Conservation (phyloP, 225 moss, liverwort and hornwort genomes). For the Bryoerythrophyllum caledonicum region DNA sequence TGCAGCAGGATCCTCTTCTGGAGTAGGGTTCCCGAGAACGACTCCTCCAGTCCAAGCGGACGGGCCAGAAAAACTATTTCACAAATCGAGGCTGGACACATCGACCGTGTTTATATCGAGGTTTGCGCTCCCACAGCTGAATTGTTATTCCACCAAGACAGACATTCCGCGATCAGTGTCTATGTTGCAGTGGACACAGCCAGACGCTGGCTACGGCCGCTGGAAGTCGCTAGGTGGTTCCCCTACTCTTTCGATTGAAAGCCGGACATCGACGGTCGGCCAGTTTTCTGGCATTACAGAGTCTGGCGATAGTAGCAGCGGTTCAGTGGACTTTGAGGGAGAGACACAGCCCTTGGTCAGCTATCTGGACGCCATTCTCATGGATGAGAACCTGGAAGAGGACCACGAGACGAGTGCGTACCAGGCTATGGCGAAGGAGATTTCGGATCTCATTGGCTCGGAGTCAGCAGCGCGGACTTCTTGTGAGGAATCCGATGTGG, state of each 20-base stretch:
- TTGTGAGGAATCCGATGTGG: slow-evolving; percentile 14
- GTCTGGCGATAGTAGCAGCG: slow-evolving; percentile 29
- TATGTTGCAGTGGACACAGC: slow-evolving; percentile 25
- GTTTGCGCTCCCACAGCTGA: slow-evolving; percentile 37
- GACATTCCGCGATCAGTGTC: slow-evolving; percentile 36
- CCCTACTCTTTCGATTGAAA: slow-evolving; percentile 25
- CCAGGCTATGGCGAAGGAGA: slow-evolving; percentile 48
- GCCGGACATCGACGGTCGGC: slow-evolving; percentile 1
- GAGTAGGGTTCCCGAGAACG: slow-evolving; percentile 2
- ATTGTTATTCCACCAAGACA: slow-evolving; percentile 36
- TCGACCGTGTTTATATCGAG: slow-evolving; percentile 32
- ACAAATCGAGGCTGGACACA: slow-evolving; percentile 35
- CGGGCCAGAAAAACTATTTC: slow-evolving; percentile 26
- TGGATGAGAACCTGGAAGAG: slow-evolving; percentile 42
- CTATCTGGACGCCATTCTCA: slow-evolving; percentile 41
- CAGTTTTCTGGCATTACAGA: slow-evolving; percentile 26
- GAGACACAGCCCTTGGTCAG: slow-evolving; percentile 32
- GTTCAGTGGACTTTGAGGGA: slow-evolving; percentile 31
- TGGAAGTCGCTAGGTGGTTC: slow-evolving; percentile 21
- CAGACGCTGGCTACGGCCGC: slow-evolving; percentile 16
- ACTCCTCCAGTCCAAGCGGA: slow-evolving; percentile 13
- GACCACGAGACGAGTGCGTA: slow-evolving; percentile 45
- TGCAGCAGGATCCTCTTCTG: slow-evolving; percentile 13
- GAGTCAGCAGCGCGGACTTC: background rate
- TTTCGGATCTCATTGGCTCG: slow-evolving; percentile 45